Conservation (phyloP, 1,139 yeast species). For the Trichomonascaceae sp. region DNA sequence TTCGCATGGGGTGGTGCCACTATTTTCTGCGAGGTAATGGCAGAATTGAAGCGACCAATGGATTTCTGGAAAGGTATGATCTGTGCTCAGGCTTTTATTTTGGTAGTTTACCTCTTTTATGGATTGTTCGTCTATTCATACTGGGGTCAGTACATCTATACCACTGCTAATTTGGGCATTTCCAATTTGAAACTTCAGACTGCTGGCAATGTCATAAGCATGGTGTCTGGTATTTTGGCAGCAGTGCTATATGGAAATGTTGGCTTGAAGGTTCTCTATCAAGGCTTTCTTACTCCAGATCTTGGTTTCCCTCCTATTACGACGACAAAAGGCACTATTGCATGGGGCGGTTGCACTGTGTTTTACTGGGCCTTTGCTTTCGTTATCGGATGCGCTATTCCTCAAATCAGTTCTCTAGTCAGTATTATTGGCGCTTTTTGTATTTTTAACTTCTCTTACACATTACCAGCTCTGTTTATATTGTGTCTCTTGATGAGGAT, state of each 20-base stretch:
- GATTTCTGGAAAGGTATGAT: conserved; percentile 45
- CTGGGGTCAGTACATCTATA: conserved; percentile 40
- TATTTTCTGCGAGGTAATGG: conserved; percentile 41
- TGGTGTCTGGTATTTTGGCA: conserved; percentile 39
- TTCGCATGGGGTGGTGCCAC: conserved; percentile 46
- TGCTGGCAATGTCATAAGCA: conserved; percentile 36
- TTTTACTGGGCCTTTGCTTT: conserved; percentile 42
- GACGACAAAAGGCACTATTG: conserved; percentile 30
- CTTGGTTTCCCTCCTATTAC: conserved; percentile 34
- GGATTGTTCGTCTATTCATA: conserved; percentile 40
- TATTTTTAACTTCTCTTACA: conserved; percentile 42
- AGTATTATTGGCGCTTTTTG: conserved; percentile 48
- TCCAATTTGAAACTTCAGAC: conserved; percentile 34
- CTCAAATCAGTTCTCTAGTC: conserved; percentile 44
- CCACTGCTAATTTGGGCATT: conserved; percentile 42
- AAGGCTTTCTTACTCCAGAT: conserved; percentile 33
- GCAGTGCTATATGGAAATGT: conserved; percentile 43
- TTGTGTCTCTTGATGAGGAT: conserved; percentile 34
- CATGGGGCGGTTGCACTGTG: conserved; percentile 35
- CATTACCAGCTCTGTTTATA: conserved; percentile 39
- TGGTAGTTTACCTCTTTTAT: conserved; percentile 35
- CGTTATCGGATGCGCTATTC: conserved; percentile 48
- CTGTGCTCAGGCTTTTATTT: conserved; percentile 39
- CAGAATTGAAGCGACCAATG: conserved; percentile 42
- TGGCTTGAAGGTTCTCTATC: conserved; percentile 40